phyloP scores from a whole-genome alignment of 306 rosid genomes.

The Quercus suber region DNA sequence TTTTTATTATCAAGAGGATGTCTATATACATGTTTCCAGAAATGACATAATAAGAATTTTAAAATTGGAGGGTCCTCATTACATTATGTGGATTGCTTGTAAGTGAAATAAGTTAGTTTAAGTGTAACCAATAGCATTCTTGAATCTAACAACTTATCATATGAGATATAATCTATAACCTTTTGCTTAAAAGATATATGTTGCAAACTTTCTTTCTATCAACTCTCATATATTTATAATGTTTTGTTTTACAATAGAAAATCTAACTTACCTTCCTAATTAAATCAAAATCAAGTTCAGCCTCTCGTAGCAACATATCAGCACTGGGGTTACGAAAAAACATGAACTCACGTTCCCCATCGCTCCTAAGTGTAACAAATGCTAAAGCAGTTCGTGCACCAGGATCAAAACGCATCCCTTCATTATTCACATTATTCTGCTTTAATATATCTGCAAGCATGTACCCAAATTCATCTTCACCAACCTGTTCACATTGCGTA shows the following conservation, averaged over 20 bases:
- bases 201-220: neutral
- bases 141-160: constrained; percentile 10
- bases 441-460: constrained; percentile 88
- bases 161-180: neutral
- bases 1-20: neutral
- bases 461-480: constrained; percentile 97
- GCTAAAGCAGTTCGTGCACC: constrained; percentile 97
- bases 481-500: constrained; percentile 56
- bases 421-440: constrained; percentile 77
- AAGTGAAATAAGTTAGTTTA: constrained; percentile 6
- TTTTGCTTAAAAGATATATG: neutral
- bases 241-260: constrained; percentile 11
- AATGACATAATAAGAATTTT: neutral
- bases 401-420: constrained; percentile 90
- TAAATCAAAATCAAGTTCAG: constrained; percentile 70
- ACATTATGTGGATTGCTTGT: neutral
- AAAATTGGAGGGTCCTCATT: constrained; percentile 7
- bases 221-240: neutral
- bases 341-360: constrained; percentile 99
- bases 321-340: constrained; percentile 98
- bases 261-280: constrained; percentile 63
- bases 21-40: constrained; percentile 3
- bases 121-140: neutral
- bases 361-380: constrained; percentile 79
- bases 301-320: constrained; percentile 88